Evolutionary conservation across 2,329 filamentous ascomycete species (phyloP), one percentile per base, ranked within the genome.

Genomic region (Pestalotiopsis sp.): DNA sequence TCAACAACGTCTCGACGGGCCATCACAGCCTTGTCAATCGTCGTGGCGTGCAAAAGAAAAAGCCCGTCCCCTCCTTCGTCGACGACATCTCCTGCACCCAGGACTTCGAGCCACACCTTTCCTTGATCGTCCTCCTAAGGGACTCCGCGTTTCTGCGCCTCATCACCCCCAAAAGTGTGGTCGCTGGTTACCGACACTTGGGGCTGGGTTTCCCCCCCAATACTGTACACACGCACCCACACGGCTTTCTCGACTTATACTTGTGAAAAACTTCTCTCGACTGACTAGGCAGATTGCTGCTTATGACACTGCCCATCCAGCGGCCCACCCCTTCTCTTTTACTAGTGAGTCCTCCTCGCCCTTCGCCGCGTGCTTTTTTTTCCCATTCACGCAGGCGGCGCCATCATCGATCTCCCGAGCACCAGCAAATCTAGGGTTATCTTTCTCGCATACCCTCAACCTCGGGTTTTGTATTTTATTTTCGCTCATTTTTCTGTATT

Each of bases 1-100:
- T 62, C 59, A 62, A 36, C 31, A 36, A 62, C 59, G 59, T 62
- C 69, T 73, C 66, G 70, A 74, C 70, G 71, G 72, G 74, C 73
- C 70, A 74, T 73, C 73, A 66, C 71, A 78, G 76, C 76, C 76
- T 77, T 75, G 76, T 76, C 73, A 69, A 70, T 73, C 14, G 72
- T 70, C 38, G 75, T 75, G 73, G 73, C 68, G 73, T 72, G 72
- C 27, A 71, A 73, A 74, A 74, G 74, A 73, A 74, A 73, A 74
- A 67, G 36, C 45, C 41, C 41, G 49, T 57, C 66, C 59, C 66
- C 39, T 57, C 49, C 58, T 58, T 58, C 58, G 31, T 62, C 57
- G 66, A 58, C 66, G 45, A 52, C 45, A 52, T 52, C 45, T 52
- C 58, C 20, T 62, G 38, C 45, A 25, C n/a, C 58, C 58, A 49